phyloP scores from a whole-genome alignment of 768 basidiomycete genomes.

The Boletus tomentosulus region DNA sequence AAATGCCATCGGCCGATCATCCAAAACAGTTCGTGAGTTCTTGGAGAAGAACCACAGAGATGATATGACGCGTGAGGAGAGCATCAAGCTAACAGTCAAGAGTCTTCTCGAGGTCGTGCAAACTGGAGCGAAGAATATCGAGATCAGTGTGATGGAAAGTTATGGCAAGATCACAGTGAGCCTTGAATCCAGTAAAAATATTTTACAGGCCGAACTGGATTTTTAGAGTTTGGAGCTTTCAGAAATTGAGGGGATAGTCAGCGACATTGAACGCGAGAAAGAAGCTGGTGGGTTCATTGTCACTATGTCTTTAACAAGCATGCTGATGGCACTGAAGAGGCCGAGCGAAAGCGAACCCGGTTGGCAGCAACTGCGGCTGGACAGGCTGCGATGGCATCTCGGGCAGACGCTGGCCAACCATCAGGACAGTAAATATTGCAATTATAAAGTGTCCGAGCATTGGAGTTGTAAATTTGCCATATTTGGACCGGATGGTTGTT shows the following conservation, averaged over 20 bases:
- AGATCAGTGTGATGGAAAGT: constrained; percentile 95
- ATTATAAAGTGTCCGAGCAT: too few species aligned
- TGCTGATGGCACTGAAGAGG: constrained; percentile 52
- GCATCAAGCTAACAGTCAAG: constrained; percentile 93
- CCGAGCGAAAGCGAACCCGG: constrained; percentile 88
- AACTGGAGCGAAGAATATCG: constrained; percentile 99
- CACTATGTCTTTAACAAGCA: neutral
- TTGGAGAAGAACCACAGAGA: constrained; percentile 97
- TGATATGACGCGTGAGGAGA: constrained; percentile 81
- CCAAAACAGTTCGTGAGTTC: constrained; percentile 98
- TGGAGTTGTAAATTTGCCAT: neutral
- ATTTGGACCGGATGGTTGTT: constrained; percentile 13
- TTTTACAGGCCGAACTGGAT: neutral
- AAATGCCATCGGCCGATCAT: constrained; percentile 95
- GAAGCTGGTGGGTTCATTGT: constrained; percentile 65
- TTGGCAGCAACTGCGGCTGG: constrained; percentile 89
- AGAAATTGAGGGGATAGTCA: constrained; percentile 89
- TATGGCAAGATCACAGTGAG: constrained; percentile 89
- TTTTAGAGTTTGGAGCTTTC: constrained; percentile 75
- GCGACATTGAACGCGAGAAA: constrained; percentile 95
- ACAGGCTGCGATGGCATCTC: constrained; percentile 80
- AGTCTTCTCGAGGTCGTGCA: constrained; percentile 96
- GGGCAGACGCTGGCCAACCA: constrained; percentile 38
- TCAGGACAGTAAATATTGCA: constrained; percentile 32
- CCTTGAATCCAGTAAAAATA: neutral